Evolutionary conservation across 78 protist genomes (phyloP).

Genomic region (Dictyostelium capitatum): DNA sequence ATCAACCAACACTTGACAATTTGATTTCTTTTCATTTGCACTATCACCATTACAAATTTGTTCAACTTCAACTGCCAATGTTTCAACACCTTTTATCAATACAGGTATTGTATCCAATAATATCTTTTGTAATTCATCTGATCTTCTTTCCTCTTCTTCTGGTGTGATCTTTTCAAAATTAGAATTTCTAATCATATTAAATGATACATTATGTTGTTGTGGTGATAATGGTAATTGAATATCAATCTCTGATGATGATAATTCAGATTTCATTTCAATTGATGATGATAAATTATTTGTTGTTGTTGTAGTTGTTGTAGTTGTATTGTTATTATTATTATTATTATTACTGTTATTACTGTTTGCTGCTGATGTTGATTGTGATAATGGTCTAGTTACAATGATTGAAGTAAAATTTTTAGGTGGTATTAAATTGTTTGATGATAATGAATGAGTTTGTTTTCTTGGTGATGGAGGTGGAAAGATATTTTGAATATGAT

Average conservation of each 20-base stretch:
- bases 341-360: too few relatives aligned
- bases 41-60: slow-evolving; percentile 41
- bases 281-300: background rate
- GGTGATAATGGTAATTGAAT: slow-evolving; percentile 17
- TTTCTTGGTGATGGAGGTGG: slow-evolving; percentile 23
- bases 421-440: background rate
- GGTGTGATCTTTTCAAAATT: background rate
- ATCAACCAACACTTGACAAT: slow-evolving; percentile 54
- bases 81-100: slow-evolving; percentile 48
- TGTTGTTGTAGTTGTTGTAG: background rate
- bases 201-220: background rate
- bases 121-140: slow-evolving; percentile 42
- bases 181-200: background rate
- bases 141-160: slow-evolving; percentile 56
- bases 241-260: background rate
- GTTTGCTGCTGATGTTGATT: background rate
- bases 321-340: too few relatives aligned
- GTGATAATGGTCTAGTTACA: slow-evolving; percentile 8
- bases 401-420: background rate
- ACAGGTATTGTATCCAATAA: slow-evolving; percentile 43
- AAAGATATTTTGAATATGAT: slow-evolving; percentile 14
- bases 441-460: background rate
- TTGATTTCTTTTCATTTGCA: slow-evolving; percentile 42
- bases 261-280: background rate
- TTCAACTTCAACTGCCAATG: slow-evolving; percentile 30